Percentiles rank a stretch among this genome's conserved stretches.
Evolutionary conservation across 495 filamentous ascomycete species (phyloP).

Genomic region (Tuber melanosporum): DNA sequence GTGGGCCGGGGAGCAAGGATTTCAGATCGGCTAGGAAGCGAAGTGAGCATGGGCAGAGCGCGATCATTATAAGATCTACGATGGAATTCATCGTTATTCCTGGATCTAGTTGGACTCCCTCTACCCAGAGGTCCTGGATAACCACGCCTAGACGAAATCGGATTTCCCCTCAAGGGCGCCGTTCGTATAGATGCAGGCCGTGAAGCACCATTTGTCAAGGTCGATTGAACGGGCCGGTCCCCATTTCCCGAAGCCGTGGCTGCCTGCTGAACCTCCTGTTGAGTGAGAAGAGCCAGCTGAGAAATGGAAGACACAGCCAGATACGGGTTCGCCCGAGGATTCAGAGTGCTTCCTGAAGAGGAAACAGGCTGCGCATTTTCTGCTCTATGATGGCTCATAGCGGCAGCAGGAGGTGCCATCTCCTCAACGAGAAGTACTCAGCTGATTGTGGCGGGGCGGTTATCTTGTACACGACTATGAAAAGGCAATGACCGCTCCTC

Average conservation of each 20-base stretch:
- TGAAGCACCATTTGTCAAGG: not conserved
- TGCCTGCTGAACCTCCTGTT: not conserved
- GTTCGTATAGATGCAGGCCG: not conserved
- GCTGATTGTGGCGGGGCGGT: not conserved
- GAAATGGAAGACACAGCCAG: not conserved
- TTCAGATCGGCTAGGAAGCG: not conserved
- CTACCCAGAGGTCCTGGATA: not conserved
- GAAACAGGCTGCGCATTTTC: not conserved
- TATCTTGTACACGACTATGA: not conserved
- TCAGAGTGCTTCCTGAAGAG: not conserved
- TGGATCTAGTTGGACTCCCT: not conserved
- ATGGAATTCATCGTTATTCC: not conserved
- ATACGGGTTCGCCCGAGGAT: not conserved
- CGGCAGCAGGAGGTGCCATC: constrained; percentile 1
- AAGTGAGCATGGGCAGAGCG: not conserved
- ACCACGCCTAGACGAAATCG: not conserved
- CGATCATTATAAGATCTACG: not conserved
- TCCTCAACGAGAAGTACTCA: not conserved
- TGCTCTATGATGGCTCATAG: not conserved
- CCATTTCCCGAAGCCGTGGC: not conserved
- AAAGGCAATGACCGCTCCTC: not conserved
- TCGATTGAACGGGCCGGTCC: not conserved
- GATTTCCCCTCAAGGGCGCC: not conserved
- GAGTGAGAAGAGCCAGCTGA: not conserved
- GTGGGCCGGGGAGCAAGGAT: not conserved